Evolutionary conservation across 2,329 filamentous ascomycete genomes (phyloP).

Genomic region (Aspergillus caelatus): DNA sequence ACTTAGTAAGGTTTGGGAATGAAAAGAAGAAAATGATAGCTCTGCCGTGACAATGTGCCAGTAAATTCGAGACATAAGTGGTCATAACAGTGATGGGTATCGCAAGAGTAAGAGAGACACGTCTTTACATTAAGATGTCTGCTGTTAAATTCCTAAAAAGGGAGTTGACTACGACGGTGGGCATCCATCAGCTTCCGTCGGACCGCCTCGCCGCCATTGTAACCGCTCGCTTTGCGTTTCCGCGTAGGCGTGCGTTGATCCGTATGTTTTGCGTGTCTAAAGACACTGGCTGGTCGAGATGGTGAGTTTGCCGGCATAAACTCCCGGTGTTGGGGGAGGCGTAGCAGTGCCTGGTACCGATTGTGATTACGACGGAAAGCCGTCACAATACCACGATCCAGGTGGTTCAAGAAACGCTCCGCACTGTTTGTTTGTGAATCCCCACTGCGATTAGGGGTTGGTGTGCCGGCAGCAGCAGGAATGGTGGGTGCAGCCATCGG

Average conservation of each 20-base stretch:
- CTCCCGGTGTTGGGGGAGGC: slow-evolving; percentile 50
- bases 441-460: slow-evolving; percentile 38
- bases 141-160: slow-evolving; percentile 29
- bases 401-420: slow-evolving; percentile 64
- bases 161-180: slow-evolving; percentile 42
- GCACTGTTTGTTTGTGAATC: slow-evolving; percentile 37
- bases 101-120: neutral
- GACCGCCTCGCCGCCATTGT: slow-evolving; percentile 44
- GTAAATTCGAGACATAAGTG: slow-evolving; percentile 1
- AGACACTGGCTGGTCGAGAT: slow-evolving; percentile 46
- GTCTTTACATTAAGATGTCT: neutral
- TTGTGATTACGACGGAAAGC: slow-evolving; percentile 70
- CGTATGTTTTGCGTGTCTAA: slow-evolving; percentile 42
- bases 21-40: neutral
- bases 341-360: slow-evolving; percentile 52
- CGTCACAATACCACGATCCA: slow-evolving; percentile 72
- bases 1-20: neutral
- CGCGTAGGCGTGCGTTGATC: slow-evolving; percentile 45
- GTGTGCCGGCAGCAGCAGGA: slow-evolving; percentile 30
- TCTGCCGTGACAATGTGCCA: slow-evolving; percentile 1
- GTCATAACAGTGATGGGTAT: slow-evolving; percentile 3
- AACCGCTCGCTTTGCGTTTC: slow-evolving; percentile 42
- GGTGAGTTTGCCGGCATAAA: slow-evolving; percentile 50
- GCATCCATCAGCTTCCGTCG: slow-evolving; percentile 49
- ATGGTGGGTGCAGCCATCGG: slow-evolving; percentile 52